Evolutionary conservation across 1,139 yeast species (phyloP).

Genomic region (Pichia sp.): DNA sequence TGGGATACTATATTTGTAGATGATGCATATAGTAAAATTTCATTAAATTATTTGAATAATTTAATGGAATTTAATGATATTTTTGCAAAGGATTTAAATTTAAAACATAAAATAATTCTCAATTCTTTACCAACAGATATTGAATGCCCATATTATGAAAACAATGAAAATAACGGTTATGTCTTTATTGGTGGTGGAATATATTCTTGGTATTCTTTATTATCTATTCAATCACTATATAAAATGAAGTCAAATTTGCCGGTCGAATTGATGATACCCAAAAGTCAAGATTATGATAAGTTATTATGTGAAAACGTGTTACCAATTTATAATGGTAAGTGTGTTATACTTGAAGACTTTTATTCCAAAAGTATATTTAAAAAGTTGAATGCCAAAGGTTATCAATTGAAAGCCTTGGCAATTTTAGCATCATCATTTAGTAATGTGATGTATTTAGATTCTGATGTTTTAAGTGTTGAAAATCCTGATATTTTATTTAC

Average conservation of each 20-base stretch:
- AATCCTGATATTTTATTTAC: conserved; percentile 49
- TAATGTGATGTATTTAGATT: conserved; percentile 54
- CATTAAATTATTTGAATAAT: conserved; percentile 12
- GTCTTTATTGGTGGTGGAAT: conserved; percentile 59
- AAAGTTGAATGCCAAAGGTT: conserved; percentile 39
- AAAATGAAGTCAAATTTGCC: conserved; percentile 49
- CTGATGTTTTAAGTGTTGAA: conserved; percentile 57
- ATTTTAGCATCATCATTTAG: conserved; percentile 54
- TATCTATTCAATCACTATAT: conserved; percentile 47
- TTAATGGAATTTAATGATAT: conserved; percentile 19
- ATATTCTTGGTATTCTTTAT: conserved; percentile 46
- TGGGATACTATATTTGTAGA: conserved; percentile 21
- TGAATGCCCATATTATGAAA: conserved; percentile 27
- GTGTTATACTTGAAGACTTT: conserved; percentile 28
- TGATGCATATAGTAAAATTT: conserved; percentile 14
- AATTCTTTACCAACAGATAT: conserved; percentile 15
- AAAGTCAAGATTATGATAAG: conserved; percentile 39
- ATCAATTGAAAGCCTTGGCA: conserved; percentile 60
- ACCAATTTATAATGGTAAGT: conserved; percentile 42
- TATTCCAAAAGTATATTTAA: conserved; percentile 19
- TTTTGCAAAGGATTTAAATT: conserved; percentile 21
- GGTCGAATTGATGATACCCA: conserved; percentile 56
- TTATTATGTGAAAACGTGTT: conserved; percentile 41
- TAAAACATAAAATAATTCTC: conserved; percentile 20
- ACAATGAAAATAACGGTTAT: conserved; percentile 41